Conservation (phyloP, 2,329 filamentous ascomycete genomes). For the Aspergillus fumigatiaffinis region DNA sequence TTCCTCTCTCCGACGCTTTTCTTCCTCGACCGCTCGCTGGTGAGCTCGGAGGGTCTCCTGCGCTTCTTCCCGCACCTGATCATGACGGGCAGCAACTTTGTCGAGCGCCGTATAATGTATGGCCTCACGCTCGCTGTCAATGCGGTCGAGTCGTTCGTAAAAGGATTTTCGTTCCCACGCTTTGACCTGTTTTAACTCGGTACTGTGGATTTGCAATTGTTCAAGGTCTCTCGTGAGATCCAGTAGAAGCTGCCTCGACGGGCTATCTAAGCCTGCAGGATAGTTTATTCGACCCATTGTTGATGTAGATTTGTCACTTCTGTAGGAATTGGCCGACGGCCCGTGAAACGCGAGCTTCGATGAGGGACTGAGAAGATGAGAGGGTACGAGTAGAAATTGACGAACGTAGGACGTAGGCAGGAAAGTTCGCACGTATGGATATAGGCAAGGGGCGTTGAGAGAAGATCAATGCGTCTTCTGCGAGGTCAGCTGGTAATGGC, state of each 20-base stretch:
- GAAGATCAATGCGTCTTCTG: not conserved
- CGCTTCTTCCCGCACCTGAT: constrained; percentile 57
- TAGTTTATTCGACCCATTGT: constrained; percentile 29
- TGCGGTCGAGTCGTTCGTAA: constrained; percentile 58
- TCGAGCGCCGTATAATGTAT: constrained; percentile 64
- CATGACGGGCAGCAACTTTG: constrained; percentile 62
- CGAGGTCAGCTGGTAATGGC: not conserved
- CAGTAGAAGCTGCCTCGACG: constrained; percentile 37
- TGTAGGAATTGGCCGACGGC: not conserved
- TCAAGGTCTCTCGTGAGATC: constrained; percentile 41
- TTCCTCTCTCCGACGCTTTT: constrained; percentile 34
- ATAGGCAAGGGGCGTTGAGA: not conserved
- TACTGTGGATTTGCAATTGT: constrained; percentile 39
- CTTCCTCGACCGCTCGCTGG: constrained; percentile 36
- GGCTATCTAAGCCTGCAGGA: constrained; percentile 33
- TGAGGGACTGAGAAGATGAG: not conserved
- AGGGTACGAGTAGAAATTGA: not conserved
- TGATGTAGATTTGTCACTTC: not conserved
- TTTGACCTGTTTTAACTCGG: constrained; percentile 42
- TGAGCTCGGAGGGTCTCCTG: constrained; percentile 52
- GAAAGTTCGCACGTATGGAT: not conserved
- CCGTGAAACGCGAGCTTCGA: not conserved
- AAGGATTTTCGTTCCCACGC: constrained; percentile 44
- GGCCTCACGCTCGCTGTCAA: constrained; percentile 59
- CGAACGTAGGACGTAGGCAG: not conserved